Evolutionary conservation across 75 land plant genomes (phyloP), one percentile per base, ranked within the genome.

Genomic region (Cupressus sempervirens): DNA sequence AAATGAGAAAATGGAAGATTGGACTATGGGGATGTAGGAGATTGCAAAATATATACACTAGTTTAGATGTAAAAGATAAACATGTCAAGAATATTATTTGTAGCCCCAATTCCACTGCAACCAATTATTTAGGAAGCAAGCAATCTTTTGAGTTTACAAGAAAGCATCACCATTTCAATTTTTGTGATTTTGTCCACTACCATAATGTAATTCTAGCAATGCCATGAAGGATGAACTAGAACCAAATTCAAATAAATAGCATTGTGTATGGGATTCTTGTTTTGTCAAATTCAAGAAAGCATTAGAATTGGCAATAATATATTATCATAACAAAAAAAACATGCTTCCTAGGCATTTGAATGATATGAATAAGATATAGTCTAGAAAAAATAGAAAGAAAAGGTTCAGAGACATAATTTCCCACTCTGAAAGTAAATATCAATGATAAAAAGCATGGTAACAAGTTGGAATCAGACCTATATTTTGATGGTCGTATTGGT

Each of bases 181-280:
- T 91, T 74, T 91, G 94, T 89, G 94, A 93, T 20, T 86, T 89
- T 53, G 88, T 86, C 23, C 88, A 82, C 54, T 91, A 93, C 82
- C 93, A 93, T 87, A 90, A 10, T 91, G 94, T 74, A 93, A 90
- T 81, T 88, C 91, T 29, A 88, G 86, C 77, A 93, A 93, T 82
- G 86, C 91, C 12, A 80, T 88, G 35, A 87, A 85, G 83, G 94
- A 93, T 62, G 88, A 88, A 75, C 85, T 93, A 84, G 86, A 91
- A 32, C 91, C 91, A 6, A 93, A 90, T 83, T 93, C 94, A 77
- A 70, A 70, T 20, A 93, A 93, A 80, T 87, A 89, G 7, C 91
- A 91, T 77, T 90, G 94, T 65, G 94, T 93, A 12, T 93, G 94
- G 86, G 94, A 93, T 91, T 85, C 94, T 20, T 93, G 94, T 76